These are phyloP conservation scores for Haematococcus sp. DNA, from an alignment of 139 green algal genomes.

Conservation along the genomic window DNA sequence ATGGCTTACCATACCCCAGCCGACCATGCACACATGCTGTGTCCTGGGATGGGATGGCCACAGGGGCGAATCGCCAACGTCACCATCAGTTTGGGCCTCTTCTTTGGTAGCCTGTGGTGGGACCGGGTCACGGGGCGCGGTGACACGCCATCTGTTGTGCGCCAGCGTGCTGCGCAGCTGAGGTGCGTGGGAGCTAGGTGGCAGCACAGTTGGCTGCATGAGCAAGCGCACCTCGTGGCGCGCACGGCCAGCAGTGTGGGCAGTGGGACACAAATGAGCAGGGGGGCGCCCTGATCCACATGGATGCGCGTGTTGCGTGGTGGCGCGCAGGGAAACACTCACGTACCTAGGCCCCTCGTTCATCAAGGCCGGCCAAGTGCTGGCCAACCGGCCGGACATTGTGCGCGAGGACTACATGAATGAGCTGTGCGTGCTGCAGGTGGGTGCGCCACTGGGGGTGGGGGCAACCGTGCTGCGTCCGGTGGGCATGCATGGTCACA, in stretches of 20 bases:
- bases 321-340: slow-evolving; percentile 66
- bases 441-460: no score
- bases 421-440: slow-evolving; percentile 91
- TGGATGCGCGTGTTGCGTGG: neutral
- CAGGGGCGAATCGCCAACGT: slow-evolving; percentile 50
- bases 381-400: slow-evolving; percentile 97
- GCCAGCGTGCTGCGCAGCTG: slow-evolving; percentile 76
- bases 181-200: slow-evolving; percentile 34
- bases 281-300: neutral
- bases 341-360: slow-evolving; percentile 91
- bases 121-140: slow-evolving; percentile 43
- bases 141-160: slow-evolving; percentile 53
- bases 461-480: no score
- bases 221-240: no score
- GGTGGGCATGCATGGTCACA: no score
- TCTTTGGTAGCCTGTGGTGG: slow-evolving; percentile 42
- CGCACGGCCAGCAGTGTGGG: neutral
- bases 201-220: no score
- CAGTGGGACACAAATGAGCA: neutral
- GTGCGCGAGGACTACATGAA: slow-evolving; percentile 98
- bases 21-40: no score
- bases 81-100: slow-evolving; percentile 40
- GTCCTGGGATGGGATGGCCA: no score
- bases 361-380: slow-evolving; percentile 97
- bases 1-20: no score